Percentiles rank a stretch among this genome's conserved stretches.
These are phyloP conservation scores for Penicillium macrosclerotiorum DNA, from an alignment of 495 filamentous ascomycete species.

Conservation along the genomic window DNA sequence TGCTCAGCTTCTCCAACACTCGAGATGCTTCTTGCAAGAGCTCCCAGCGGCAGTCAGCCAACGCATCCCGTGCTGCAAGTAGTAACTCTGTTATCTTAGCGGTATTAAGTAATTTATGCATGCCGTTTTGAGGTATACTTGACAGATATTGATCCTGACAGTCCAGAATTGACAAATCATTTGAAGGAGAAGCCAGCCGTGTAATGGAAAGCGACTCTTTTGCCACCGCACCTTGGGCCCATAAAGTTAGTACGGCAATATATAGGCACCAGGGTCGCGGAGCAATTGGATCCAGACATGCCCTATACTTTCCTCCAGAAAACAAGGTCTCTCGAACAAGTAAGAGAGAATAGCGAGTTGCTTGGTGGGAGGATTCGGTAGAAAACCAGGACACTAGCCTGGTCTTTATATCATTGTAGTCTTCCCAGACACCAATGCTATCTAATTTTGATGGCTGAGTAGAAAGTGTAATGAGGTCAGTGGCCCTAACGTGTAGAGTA, in stretches of 20 bases:
- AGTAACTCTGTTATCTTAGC: neutral
- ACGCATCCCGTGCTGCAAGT: conserved; percentile 10
- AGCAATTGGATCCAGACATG: conserved; percentile 11
- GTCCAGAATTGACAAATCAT: too few relatives aligned
- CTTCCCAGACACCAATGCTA: too few relatives aligned
- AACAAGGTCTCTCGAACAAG: neutral
- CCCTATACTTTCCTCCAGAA: conserved; percentile 1
- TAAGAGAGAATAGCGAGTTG: neutral
- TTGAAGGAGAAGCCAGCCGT: too few relatives aligned
- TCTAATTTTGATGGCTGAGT: neutral
- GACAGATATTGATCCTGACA: neutral
- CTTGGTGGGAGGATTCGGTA: neutral
- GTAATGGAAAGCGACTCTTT: neutral
- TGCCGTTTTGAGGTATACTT: neutral
- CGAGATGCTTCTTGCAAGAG: conserved; percentile 18
- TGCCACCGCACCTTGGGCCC: conserved; percentile 13
- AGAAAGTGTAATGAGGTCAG: neutral
- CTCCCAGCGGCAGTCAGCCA: conserved; percentile 19
- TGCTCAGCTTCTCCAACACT: too few relatives aligned
- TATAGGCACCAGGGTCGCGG: conserved; percentile 19
- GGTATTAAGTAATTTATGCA: neutral
- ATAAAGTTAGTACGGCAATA: conserved; percentile 11
- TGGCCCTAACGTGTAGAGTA: conserved; percentile 6
- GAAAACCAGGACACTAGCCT: neutral
- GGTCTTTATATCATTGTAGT: neutral